Conservation (phyloP, 1,284 basidiomycete species). For the Pascua guehoae region DNA sequence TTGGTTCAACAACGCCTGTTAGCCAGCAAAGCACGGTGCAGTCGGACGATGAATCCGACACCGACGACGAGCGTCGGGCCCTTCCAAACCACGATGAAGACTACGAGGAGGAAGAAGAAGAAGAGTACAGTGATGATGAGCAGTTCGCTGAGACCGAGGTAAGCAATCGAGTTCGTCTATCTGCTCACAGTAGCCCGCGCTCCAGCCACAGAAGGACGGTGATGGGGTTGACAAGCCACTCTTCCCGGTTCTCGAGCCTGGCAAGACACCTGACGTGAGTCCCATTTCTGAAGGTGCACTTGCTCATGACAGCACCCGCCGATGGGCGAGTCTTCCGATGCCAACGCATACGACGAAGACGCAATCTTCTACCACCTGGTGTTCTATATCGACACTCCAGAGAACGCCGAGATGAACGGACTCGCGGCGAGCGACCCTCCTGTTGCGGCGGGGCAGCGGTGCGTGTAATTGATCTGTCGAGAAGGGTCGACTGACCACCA, state of each 20-base stretch:
- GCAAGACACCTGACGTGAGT: conserved; percentile 36
- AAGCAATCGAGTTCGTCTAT: neutral
- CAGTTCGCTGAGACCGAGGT: conserved; percentile 25
- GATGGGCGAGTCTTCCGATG: conserved; percentile 62
- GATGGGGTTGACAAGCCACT: conserved; percentile 56
- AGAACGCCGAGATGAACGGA: conserved; percentile 64
- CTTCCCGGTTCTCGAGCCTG: conserved; percentile 13
- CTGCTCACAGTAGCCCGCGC: too few relatives aligned
- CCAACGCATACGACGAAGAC: conserved; percentile 70
- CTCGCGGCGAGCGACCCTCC: conserved; percentile 56
- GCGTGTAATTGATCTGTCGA: conserved; percentile 13
- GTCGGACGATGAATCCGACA: too few relatives aligned
- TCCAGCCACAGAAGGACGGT: neutral
- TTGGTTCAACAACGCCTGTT: too few relatives aligned
- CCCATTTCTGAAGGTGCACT: too few relatives aligned
- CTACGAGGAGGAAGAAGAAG: conserved; percentile 17
- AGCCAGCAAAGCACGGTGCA: too few relatives aligned
- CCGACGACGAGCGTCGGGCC: too few relatives aligned
- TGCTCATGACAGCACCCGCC: conserved; percentile 13
- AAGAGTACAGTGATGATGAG: conserved; percentile 37
- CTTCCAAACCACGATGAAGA: conserved; percentile 34
- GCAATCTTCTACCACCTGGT: conserved; percentile 68
- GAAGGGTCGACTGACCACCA: conserved; percentile 38
- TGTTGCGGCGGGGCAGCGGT: conserved; percentile 56
- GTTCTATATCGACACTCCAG: conserved; percentile 80